Evolutionary conservation across 2,329 filamentous ascomycete species (phyloP).

Genomic region (Thielaviopsis euricoi): DNA sequence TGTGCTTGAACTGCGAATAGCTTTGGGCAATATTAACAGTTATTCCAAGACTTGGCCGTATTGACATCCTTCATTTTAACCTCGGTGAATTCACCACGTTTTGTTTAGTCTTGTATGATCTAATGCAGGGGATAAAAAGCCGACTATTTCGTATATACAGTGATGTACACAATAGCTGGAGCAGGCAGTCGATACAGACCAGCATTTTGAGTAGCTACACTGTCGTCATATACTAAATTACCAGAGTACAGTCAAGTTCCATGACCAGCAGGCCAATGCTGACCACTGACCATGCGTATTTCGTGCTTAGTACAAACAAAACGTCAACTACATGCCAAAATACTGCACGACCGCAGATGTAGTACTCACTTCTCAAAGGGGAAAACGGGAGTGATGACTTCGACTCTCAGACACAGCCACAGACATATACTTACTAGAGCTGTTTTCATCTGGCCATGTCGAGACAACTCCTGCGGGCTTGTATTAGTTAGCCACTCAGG

Average conservation of each 20-base stretch:
- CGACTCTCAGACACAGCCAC: not conserved
- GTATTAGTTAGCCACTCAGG: too few relatives aligned
- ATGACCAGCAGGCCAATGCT: too few relatives aligned
- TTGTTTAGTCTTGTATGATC: not conserved
- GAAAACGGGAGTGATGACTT: not conserved
- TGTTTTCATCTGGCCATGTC: not conserved
- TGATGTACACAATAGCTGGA: not conserved
- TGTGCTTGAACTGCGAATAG: not conserved
- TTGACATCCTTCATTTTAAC: not conserved
- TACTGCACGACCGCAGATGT: not conserved
- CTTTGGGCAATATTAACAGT: too few relatives aligned
- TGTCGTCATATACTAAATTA: not conserved
- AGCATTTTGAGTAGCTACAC: not conserved
- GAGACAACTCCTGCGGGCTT: too few relatives aligned
- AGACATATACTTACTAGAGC: not conserved
- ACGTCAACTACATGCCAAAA: not conserved
- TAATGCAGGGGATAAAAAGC: not conserved
- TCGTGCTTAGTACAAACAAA: too few relatives aligned
- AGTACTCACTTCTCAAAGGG: not conserved
- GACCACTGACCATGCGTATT: too few relatives aligned
- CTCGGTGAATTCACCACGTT: not conserved
- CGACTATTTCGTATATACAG: not conserved
- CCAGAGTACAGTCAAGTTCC: not conserved
- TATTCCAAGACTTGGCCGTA: too few relatives aligned
- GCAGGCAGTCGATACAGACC: not conserved